Base-by-base conservation (phyloP, 2,329 filamentous ascomycete genomes). In the Alternaria longipes region DNA sequence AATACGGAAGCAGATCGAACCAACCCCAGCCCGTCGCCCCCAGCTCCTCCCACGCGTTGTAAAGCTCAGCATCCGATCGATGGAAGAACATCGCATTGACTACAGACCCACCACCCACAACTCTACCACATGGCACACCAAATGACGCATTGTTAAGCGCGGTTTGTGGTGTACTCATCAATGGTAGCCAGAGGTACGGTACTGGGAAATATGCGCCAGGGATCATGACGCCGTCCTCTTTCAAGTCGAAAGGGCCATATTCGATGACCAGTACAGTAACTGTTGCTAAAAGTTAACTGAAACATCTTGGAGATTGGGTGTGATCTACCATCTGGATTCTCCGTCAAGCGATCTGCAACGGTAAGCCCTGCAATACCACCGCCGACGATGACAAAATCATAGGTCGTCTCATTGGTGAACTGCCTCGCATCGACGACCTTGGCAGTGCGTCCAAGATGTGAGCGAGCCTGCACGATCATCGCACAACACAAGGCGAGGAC, bases 21-120 rank as follows among this genome's bases (percentile, higher is more conserved):
- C 84, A 89, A 1, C 80, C 79, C 87, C 87, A 89, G 1, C 85
- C 86, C 2, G 70, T 58, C 62, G 88, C 88, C 1, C 87, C 86
- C 16, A 89, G 73, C 26, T 79, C 73, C 40, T 81, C 82, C 86
- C 87, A 89, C 3, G 80, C 80, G 72, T 88, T 82, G 44, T 78
- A 79, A 30, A 76, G 71, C 38, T 40, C 60, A n/a, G 67, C 65
- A 46, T 62, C 66, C 14, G 62, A 71, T n/a, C 77, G 65, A 52
- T 74, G 70, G 53, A 76, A 75, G 46, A 73, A 71, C 72, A 79
- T 75, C 5, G 72, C 74, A 63, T 80, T 80, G 52, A 79, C 68
- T 1, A 71, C 70, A 24, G 70, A 72, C 9, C 76, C 75, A 7
- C 78, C 77, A 22, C 77, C 76, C 5, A 79, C 73, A 1, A 71